phyloP scores from a whole-genome alignment of 345 rosid genomes.

The Odontarrhena argentea region DNA sequence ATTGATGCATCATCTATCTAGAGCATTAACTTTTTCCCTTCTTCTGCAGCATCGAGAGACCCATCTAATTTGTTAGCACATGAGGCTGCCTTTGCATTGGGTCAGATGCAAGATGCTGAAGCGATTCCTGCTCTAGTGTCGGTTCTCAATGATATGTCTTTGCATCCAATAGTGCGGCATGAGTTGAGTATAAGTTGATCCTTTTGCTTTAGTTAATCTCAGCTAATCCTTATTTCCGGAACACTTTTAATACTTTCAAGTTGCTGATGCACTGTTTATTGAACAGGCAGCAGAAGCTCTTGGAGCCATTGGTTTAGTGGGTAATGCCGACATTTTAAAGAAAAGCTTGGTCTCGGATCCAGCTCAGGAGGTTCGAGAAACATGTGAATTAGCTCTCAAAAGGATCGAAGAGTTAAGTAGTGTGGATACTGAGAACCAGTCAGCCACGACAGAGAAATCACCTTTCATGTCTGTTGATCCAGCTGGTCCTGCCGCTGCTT shows the following conservation, averaged over 20 bases:
- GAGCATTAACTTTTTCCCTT: too few relatives aligned
- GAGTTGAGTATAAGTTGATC: slow-evolving; percentile 56
- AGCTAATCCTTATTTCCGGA: background rate
- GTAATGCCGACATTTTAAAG: slow-evolving; percentile 56
- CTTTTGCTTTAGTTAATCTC: slow-evolving; percentile 1
- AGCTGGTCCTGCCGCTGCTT: slow-evolving; percentile 69
- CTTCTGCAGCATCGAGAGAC: slow-evolving; percentile 77
- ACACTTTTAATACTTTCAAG: background rate
- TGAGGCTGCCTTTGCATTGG: slow-evolving; percentile 97
- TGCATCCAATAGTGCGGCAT: slow-evolving; percentile 96
- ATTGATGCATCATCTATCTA: too few relatives aligned
- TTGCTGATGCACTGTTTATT: background rate
- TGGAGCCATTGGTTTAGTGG: slow-evolving; percentile 83
- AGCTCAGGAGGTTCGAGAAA: slow-evolving; percentile 93
- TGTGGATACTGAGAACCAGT: slow-evolving; percentile 35
- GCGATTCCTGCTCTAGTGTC: slow-evolving; percentile 86
- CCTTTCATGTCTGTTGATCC: slow-evolving; percentile 95
- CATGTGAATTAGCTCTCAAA: slow-evolving; percentile 91
- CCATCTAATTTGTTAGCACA: slow-evolving; percentile 92
- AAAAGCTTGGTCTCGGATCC: slow-evolving; percentile 72
- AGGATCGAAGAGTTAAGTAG: slow-evolving; percentile 66
- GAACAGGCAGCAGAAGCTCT: slow-evolving; percentile 95
- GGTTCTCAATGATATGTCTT: slow-evolving; percentile 68
- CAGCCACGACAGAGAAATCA: slow-evolving; percentile 57
- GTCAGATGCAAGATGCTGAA: slow-evolving; percentile 97